Base-by-base conservation (phyloP, 1,284 basidiomycete species). In the Ustilago esculenta region DNA sequence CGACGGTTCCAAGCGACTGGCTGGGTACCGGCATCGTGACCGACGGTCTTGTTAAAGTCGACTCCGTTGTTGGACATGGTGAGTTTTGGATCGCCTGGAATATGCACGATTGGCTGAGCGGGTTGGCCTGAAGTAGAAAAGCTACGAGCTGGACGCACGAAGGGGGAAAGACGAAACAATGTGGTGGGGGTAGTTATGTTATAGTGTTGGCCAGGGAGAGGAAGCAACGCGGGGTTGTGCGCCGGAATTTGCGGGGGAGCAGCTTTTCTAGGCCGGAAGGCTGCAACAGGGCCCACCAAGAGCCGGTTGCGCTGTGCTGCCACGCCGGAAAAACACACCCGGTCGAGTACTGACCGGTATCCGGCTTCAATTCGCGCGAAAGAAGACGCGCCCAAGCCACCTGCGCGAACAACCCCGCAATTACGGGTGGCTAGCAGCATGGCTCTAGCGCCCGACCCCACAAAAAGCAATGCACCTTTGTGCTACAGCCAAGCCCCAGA, bases 1-100 rank as follows among this genome's bases (percentile, higher is more conserved):
- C 81, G 73, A 42, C 78, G 70, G 58, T 83, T 81, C 82, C 82
- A 83, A 1, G 63, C 32, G 18, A 82, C 82, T 3, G 81, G 71
- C 42, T 79, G 68, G 6, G 73, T 63, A 12, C 59, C 49, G 0
- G 68, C 66, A n/a, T 75, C 73, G 72, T 79, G 71, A 5, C 82
- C 82, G 27, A 81, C 70, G 21, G 69, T 77, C 32, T 58, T 52
- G 51, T 71, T 58, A 40, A 81, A 76, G 41, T 81, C 65, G 43
- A 79, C 59, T 23, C 47, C 58, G 14, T n/a, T 25, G 40, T 29
- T 37, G n/a, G 55, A 47, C 46, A 47, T 56, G 53, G 29, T 51
- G 39, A 37, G 21, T 21, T 54, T 45, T 1, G 47, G 29, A 20
- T 53, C 47, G 27, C 52, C 52, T 4, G 10, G 42, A n/a, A 68